Evolutionary conservation across 768 basidiomycete genomes (phyloP).

Genomic region (Serendipita sp.): DNA sequence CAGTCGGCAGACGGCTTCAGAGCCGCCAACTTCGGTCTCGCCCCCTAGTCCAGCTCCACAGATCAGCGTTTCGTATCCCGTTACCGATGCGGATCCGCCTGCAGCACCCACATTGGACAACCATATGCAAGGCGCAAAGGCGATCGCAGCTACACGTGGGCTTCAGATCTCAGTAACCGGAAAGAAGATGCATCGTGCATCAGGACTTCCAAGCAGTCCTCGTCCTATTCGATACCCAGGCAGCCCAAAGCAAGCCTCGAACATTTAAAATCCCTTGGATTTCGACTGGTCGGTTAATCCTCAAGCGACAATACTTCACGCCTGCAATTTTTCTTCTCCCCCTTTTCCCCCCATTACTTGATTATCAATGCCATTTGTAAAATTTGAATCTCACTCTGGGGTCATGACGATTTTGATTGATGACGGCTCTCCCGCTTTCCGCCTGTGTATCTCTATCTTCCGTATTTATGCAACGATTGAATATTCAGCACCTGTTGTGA

Average conservation of each 20-base stretch:
- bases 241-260: neutral
- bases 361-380: too few species aligned
- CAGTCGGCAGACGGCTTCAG: conserved; percentile 23
- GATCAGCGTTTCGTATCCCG: neutral
- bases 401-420: too few species aligned
- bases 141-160: conserved; percentile 52
- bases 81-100: neutral
- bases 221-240: conserved; percentile 6
- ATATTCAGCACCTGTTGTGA: neutral
- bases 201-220: conserved; percentile 8
- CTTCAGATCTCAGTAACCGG: conserved; percentile 42
- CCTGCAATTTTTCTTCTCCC: neutral
- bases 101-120: neutral
- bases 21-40: conserved; percentile 27
- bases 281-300: neutral
- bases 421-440: too few species aligned
- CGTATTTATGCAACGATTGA: neutral
- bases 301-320: neutral
- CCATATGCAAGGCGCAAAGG: conserved; percentile 29
- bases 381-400: too few species aligned
- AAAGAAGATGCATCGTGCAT: conserved; percentile 36
- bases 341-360: neutral
- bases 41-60: conserved; percentile 23
- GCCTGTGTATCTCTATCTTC: too few species aligned
- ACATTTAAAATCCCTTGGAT: neutral